These are phyloP conservation scores for Dendrocalamus latiflorus DNA, from an alignment of 202 grass and related monocot genomes.

Conservation along the genomic window DNA sequence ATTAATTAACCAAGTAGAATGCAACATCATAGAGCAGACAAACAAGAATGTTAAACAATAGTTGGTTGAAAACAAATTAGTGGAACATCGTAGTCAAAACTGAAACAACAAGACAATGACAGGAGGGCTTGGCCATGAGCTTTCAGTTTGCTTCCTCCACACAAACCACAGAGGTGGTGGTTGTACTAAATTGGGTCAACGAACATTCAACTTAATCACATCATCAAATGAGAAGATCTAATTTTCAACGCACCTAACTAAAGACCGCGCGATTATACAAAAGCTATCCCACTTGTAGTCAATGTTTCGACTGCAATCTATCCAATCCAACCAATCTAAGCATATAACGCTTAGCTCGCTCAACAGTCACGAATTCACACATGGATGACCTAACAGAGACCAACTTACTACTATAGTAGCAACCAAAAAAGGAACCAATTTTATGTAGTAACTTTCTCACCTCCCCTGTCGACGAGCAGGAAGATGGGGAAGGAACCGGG, in stretches of 20 bases:
- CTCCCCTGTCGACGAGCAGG: conserved; percentile 81
- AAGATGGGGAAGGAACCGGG: conserved; percentile 78
- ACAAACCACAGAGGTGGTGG: background rate
- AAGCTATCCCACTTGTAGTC: background rate
- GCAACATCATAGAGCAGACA: background rate
- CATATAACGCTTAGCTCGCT: background rate
- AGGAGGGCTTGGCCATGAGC: background rate
- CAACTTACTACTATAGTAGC: background rate
- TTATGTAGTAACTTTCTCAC: conserved; percentile 36
- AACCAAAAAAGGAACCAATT: background rate
- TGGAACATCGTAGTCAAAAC: background rate
- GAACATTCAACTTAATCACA: background rate
- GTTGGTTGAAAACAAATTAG: background rate
- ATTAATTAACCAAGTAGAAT: background rate
- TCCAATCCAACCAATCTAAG: background rate
- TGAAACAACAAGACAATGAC: conserved; percentile 16
- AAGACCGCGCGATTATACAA: background rate
- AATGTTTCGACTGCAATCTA: background rate
- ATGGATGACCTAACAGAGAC: conserved; percentile 9
- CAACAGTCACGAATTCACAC: background rate
- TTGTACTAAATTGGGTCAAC: conserved; percentile 13
- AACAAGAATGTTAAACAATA: background rate
- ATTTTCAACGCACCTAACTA: background rate
- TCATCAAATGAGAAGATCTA: conserved; percentile 3
- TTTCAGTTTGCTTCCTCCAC: background rate